Conservation (phyloP, 495 filamentous ascomycete genomes). For the Glutinoglossum americanum region DNA sequence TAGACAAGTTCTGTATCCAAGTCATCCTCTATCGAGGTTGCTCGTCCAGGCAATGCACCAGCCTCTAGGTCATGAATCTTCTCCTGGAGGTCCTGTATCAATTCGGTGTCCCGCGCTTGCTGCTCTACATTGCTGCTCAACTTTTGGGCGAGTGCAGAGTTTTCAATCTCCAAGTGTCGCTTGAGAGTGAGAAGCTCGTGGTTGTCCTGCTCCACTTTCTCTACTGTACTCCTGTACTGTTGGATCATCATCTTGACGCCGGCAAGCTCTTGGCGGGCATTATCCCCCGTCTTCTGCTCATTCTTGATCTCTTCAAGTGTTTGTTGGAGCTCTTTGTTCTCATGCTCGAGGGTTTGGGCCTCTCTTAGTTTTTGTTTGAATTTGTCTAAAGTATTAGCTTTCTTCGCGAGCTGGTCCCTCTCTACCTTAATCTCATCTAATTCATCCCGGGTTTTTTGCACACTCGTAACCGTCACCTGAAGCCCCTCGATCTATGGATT, state of each 20-base stretch:
- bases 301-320: constrained; percentile 33
- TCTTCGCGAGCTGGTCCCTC: constrained; percentile 52
- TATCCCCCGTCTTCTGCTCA: constrained; percentile 31
- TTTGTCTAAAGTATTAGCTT: constrained; percentile 55
- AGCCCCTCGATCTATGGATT: constrained; percentile 6
- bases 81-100: constrained; percentile 31
- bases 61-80: constrained; percentile 28
- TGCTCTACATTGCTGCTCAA: constrained; percentile 31
- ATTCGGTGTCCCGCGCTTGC: constrained; percentile 30
- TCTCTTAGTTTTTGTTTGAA: constrained; percentile 55
- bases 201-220: constrained; percentile 38
- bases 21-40: constrained; percentile 7
- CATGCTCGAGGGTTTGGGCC: constrained; percentile 47
- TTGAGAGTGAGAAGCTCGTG: constrained; percentile 34
- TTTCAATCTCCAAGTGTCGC: constrained; percentile 35
- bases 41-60: constrained; percentile 2
- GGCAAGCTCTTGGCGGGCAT: constrained; percentile 16
- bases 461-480: constrained; percentile 8
- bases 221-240: constrained; percentile 33
- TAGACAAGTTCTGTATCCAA: constrained; percentile 3
- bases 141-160: constrained; percentile 30
- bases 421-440: constrained; percentile 47
- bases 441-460: constrained; percentile 38
- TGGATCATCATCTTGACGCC: constrained; percentile 33
- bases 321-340: constrained; percentile 41